Evolutionary conservation across 2,329 filamentous ascomycete genomes (phyloP).

Genomic region (Talaromyces sp.): DNA sequence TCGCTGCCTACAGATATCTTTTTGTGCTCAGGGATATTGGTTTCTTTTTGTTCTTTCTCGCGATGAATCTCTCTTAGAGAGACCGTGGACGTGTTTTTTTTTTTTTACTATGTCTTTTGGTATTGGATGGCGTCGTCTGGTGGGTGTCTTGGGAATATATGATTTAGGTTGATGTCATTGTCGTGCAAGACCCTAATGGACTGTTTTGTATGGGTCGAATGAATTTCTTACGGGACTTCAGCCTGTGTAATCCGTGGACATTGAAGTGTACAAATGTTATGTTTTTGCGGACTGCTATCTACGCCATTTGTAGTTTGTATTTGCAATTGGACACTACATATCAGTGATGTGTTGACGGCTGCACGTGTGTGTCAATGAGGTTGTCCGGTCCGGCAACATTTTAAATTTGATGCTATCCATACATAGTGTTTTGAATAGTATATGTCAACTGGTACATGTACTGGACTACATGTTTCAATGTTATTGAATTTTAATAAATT

Average conservation of each 20-base stretch:
- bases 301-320: too few relatives aligned
- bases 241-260: neutral
- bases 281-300: too few relatives aligned
- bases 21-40: slow-evolving; percentile 1
- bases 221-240: neutral
- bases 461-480: too few relatives aligned
- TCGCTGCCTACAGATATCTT: neutral
- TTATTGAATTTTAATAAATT: too few relatives aligned
- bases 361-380: too few relatives aligned
- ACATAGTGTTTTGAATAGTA: too few relatives aligned
- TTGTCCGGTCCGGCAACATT: too few relatives aligned
- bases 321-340: too few relatives aligned
- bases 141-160: slow-evolving; percentile 29
- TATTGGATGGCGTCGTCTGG: slow-evolving; percentile 30
- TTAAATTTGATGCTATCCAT: too few relatives aligned
- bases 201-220: neutral
- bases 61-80: neutral
- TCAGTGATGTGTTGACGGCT: too few relatives aligned
- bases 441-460: too few relatives aligned
- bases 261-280: neutral
- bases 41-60: neutral
- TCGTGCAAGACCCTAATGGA: neutral
- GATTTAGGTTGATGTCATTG: slow-evolving; percentile 4
- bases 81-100: neutral
- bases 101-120: slow-evolving; percentile 15